Percentiles rank a stretch among this genome's conserved stretches.
Evolutionary conservation across 345 rosid species (phyloP).

Genomic region (Angophora floribunda): DNA sequence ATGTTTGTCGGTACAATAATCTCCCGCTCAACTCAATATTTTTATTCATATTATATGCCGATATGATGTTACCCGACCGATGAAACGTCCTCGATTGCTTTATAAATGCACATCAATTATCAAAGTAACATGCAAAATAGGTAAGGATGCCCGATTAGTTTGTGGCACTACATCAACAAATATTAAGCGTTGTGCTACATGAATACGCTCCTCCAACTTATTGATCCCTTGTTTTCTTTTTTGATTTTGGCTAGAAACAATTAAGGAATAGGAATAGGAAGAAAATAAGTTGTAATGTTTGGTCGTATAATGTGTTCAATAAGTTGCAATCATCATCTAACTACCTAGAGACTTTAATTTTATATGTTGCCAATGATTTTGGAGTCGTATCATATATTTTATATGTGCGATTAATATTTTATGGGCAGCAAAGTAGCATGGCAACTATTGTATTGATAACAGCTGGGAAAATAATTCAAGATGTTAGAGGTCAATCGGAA

Average conservation of each 20-base stretch:
- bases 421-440: neutral
- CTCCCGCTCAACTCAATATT: neutral
- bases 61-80: neutral
- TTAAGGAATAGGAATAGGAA: neutral
- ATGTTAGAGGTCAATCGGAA: neutral
- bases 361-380: neutral
- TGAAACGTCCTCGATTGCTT: neutral
- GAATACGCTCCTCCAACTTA: neutral
- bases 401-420: neutral
- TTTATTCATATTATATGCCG: neutral
- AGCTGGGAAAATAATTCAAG: neutral
- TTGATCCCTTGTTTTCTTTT: neutral
- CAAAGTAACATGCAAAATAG: neutral
- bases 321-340: neutral
- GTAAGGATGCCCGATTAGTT: neutral
- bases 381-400: neutral
- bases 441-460: neutral
- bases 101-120: neutral
- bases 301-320: neutral
- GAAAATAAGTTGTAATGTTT: neutral
- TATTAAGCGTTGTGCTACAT: neutral
- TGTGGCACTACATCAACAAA: neutral
- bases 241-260: neutral
- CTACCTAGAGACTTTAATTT: neutral
- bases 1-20: neutral